A percentile compares a stretch with the other conserved stretches of the same genome.
These are phyloP conservation scores for Lachancea sp. DNA, from an alignment of 805 yeast species.

Conservation along the genomic window DNA sequence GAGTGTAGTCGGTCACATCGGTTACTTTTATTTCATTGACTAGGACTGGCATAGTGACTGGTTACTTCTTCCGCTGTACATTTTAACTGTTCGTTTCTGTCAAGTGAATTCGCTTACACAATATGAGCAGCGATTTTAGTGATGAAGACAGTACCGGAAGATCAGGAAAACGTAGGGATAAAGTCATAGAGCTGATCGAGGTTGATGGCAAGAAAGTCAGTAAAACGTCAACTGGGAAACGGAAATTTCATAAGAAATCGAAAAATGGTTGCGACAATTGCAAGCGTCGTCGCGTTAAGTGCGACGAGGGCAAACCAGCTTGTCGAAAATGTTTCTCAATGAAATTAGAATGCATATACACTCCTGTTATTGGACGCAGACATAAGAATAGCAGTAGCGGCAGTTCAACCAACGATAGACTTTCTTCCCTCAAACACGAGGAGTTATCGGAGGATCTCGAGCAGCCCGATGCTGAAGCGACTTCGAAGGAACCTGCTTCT, in stretches of 20 bases:
- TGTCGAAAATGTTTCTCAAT: constrained; percentile 76
- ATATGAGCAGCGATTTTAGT: constrained; percentile 7
- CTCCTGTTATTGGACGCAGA: constrained; percentile 26
- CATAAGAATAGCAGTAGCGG: constrained; percentile 12
- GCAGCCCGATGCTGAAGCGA: neutral
- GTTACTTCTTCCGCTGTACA: too few relatives aligned
- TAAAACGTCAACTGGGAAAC: constrained; percentile 54
- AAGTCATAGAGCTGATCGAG: constrained; percentile 32
- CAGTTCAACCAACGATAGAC: neutral
- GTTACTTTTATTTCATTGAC: too few relatives aligned
- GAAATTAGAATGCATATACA: constrained; percentile 70
- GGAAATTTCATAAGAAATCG: constrained; percentile 85
- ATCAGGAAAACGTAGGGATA: constrained; percentile 17
- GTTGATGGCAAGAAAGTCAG: constrained; percentile 37
- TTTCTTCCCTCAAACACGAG: constrained; percentile 16
- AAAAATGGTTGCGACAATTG: constrained; percentile 87
- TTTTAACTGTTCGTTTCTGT: too few relatives aligned
- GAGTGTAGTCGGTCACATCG: too few relatives aligned
- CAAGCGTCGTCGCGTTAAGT: constrained; percentile 82
- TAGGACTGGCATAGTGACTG: too few relatives aligned
- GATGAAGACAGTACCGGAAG: constrained; percentile 7
- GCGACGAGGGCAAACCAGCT: constrained; percentile 79
- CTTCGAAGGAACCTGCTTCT: neutral
- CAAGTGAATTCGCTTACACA: too few relatives aligned
- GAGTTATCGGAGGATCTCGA: constrained; percentile 5